Evolutionary conservation across 202 grass and related monocot species (phyloP).

Genomic region (Musa balbisiana): DNA sequence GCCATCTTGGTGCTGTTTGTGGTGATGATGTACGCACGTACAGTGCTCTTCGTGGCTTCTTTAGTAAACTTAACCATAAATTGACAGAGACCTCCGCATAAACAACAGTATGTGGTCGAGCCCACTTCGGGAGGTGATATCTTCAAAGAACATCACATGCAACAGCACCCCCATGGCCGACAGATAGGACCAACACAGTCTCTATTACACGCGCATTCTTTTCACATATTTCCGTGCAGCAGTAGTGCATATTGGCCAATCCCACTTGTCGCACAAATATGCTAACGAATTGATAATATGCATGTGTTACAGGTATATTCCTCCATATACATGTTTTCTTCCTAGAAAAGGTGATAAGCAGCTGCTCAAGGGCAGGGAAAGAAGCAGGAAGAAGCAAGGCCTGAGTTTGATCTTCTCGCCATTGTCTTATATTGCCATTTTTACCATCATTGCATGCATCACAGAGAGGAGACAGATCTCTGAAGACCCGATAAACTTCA

Average conservation of each 20-base stretch:
- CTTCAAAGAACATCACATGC: too few relatives aligned
- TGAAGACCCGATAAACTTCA: slow-evolving; percentile 69
- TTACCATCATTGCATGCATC: slow-evolving; percentile 57
- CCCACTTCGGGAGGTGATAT: too few relatives aligned
- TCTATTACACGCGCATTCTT: too few relatives aligned
- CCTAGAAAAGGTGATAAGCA: slow-evolving; percentile 1
- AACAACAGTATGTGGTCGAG: too few relatives aligned
- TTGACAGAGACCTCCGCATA: too few relatives aligned
- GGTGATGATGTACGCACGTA: slow-evolving; percentile 66
- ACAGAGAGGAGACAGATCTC: slow-evolving; percentile 37
- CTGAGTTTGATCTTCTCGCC: slow-evolving; percentile 53
- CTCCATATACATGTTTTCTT: slow-evolving; percentile 49
- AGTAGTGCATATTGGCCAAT: too few relatives aligned
- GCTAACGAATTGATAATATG: not conserved
- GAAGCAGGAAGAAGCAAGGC: slow-evolving; percentile 14
- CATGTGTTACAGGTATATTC: slow-evolving; percentile 46
- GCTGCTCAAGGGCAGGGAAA: not conserved
- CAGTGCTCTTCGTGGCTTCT: too few relatives aligned
- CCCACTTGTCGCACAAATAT: too few relatives aligned
- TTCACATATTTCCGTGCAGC: too few relatives aligned
- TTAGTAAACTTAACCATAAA: too few relatives aligned
- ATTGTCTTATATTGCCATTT: slow-evolving; percentile 43
- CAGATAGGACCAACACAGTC: too few relatives aligned
- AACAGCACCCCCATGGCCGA: too few relatives aligned
- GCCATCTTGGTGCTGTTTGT: slow-evolving; percentile 57